These are phyloP conservation scores for Myxozyma neotropica DNA, from an alignment of 805 yeast species.

Conservation along the genomic window DNA sequence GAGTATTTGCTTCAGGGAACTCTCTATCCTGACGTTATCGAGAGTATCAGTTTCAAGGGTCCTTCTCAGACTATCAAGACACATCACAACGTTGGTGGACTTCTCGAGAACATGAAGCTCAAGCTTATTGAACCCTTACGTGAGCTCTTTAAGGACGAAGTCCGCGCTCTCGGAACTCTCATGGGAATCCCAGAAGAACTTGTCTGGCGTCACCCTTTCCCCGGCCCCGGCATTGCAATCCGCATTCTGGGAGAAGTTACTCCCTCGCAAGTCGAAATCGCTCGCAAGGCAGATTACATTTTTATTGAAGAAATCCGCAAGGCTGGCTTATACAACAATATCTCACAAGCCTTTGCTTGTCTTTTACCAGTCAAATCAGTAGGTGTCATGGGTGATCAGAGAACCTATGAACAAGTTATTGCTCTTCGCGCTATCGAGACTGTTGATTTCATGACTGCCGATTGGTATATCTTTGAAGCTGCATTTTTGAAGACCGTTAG, in stretches of 20 bases:
- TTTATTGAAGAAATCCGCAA: slow-evolving; percentile 93
- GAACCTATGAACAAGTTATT: slow-evolving; percentile 98
- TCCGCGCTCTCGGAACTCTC: slow-evolving; percentile 90
- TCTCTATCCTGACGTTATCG: slow-evolving; percentile 96
- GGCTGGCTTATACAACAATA: slow-evolving; percentile 89
- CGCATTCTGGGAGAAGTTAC: slow-evolving; percentile 98
- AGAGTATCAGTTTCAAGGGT: slow-evolving; percentile 98
- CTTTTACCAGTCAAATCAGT: slow-evolving; percentile 96
- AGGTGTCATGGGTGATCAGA: slow-evolving; percentile 99
- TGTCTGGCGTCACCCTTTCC: slow-evolving; percentile 99
- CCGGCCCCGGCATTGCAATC: slow-evolving; percentile 99
- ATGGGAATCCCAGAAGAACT: slow-evolving; percentile 94
- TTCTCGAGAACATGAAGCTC: slow-evolving; percentile 96
- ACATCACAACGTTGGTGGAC: slow-evolving; percentile 98
- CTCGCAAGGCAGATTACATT: slow-evolving; percentile 94
- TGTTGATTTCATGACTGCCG: slow-evolving; percentile 98
- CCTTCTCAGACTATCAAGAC: slow-evolving; percentile 99
- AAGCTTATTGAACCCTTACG: slow-evolving; percentile 98
- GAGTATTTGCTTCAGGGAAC: slow-evolving; percentile 97
- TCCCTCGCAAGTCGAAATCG: slow-evolving; percentile 88
- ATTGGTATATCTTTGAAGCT: slow-evolving; percentile 95
- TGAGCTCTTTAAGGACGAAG: slow-evolving; percentile 98
- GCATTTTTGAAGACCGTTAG: slow-evolving; percentile 89
- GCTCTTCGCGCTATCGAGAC: slow-evolving; percentile 98
- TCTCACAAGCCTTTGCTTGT: slow-evolving; percentile 97